A percentile compares a stretch with the other conserved stretches of the same genome.
phyloP scores from a whole-genome alignment of 192 early-diverging fungal species.

The Podila clonocystis region DNA sequence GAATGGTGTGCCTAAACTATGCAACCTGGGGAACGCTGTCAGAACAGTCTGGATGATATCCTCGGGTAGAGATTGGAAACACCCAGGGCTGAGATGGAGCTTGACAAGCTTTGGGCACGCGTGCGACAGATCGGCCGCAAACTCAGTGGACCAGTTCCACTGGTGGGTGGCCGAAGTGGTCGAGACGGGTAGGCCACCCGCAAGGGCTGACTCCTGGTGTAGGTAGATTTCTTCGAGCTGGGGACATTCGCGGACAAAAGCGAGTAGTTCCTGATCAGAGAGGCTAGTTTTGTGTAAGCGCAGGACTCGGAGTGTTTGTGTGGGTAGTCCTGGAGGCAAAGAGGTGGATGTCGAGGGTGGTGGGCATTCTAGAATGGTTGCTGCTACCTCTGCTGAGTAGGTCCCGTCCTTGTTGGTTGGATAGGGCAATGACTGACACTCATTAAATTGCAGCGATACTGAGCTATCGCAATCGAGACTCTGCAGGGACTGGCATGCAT shows the following conservation, averaged over 20 bases:
- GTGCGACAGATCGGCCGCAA: background rate
- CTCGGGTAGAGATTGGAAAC: slow-evolving; percentile 10
- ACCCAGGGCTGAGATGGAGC: slow-evolving; percentile 6
- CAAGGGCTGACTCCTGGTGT: slow-evolving; percentile 3
- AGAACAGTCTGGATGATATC: background rate
- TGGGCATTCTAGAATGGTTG: background rate
- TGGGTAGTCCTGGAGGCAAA: background rate
- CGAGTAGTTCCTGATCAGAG: slow-evolving; percentile 5
- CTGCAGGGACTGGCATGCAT: slow-evolving; percentile 2
- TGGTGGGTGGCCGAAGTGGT: slow-evolving; percentile 3
- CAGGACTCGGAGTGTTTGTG: background rate
- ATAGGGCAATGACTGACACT: background rate
- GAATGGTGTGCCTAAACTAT: background rate
- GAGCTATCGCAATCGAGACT: slow-evolving; percentile 21
- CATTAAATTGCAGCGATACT: slow-evolving; percentile 1
- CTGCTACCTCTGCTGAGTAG: too few species aligned
- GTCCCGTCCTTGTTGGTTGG: background rate
- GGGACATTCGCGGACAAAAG: slow-evolving; percentile 3
- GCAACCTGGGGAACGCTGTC: slow-evolving; percentile 6
- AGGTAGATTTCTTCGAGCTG: slow-evolving; percentile 16
- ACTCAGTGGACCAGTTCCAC: slow-evolving; percentile 13
- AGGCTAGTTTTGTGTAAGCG: slow-evolving; percentile 11
- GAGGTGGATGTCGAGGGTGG: background rate
- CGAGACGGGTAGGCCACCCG: background rate
- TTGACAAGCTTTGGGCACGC: slow-evolving; percentile 14